These are phyloP conservation scores for Aspergillus fumigatus DNA, from an alignment of 2,329 filamentous ascomycete genomes.

Conservation along the genomic window DNA sequence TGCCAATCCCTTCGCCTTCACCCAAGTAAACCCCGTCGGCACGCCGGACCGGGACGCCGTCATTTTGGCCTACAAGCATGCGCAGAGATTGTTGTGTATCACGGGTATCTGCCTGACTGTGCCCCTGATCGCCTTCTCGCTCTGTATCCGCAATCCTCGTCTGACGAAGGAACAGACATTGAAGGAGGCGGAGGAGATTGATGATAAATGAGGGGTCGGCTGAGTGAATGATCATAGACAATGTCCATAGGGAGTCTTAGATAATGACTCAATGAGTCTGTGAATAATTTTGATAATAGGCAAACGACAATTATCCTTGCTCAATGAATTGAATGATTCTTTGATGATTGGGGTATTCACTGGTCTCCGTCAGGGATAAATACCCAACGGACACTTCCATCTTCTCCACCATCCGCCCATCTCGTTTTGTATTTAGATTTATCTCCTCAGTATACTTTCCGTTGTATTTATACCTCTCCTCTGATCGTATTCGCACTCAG, in stretches of 20 bases:
- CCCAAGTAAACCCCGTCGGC: conserved; percentile 38
- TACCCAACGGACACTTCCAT: background rate
- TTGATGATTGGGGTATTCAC: background rate
- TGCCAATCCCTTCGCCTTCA: conserved; percentile 39
- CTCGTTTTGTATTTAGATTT: background rate
- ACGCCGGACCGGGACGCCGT: conserved; percentile 42
- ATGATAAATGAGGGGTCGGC: background rate
- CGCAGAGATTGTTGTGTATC: conserved; percentile 48
- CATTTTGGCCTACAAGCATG: conserved; percentile 43
- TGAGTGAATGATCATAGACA: background rate
- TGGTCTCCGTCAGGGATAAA: background rate
- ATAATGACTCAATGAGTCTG: background rate
- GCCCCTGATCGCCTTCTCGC: conserved; percentile 43
- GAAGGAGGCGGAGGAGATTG: background rate
- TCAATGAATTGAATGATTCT: background rate
- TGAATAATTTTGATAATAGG: background rate
- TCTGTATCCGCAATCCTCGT: conserved; percentile 44
- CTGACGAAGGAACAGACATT: conserved; percentile 42
- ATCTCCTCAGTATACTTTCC: too few relatives aligned
- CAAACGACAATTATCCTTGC: background rate
- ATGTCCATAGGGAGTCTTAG: background rate
- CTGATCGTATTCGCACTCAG: background rate
- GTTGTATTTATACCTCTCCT: background rate
- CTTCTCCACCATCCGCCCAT: background rate
- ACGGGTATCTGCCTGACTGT: conserved; percentile 47